phyloP scores from a whole-genome alignment of 1,139 yeast genomes.

The Blastobotrys illinoisensis region DNA sequence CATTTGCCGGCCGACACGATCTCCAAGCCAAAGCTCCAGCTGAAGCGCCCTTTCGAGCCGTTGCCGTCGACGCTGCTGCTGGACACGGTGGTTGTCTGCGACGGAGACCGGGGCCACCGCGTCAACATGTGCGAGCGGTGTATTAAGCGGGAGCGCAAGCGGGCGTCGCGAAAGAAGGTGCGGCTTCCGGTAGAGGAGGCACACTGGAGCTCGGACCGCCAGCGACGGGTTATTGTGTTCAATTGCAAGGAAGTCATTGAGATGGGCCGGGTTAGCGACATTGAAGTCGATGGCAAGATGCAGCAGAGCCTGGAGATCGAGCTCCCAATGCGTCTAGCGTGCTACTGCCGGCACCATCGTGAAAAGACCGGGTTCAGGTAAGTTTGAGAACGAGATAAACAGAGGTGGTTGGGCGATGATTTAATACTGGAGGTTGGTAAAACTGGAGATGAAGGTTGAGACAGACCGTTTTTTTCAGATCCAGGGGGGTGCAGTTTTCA shows the following conservation, averaged over 20 bases:
- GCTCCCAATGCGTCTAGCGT: slow-evolving; percentile 78
- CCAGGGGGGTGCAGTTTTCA: not conserved
- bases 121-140: slow-evolving; percentile 81
- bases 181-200: slow-evolving; percentile 58
- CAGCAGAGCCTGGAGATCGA: slow-evolving; percentile 40
- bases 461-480: not conserved
- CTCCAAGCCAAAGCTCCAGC: slow-evolving; percentile 70
- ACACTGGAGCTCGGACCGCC: slow-evolving; percentile 67
- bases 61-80: slow-evolving; percentile 25
- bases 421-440: too few species aligned
- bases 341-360: slow-evolving; percentile 89
- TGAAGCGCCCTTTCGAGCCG: slow-evolving; percentile 38
- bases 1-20: slow-evolving; percentile 81
- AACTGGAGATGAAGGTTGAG: slow-evolving; percentile 16
- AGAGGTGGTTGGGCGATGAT: too few species aligned
- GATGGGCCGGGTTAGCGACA: slow-evolving; percentile 46
- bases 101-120: slow-evolving; percentile 37
- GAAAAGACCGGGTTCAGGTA: slow-evolving; percentile 66
- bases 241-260: slow-evolving; percentile 81
- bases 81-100: slow-evolving; percentile 35
- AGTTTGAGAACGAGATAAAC: too few species aligned
- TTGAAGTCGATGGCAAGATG: slow-evolving; percentile 32
- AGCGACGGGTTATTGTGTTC: slow-evolving; percentile 78
- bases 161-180: slow-evolving; percentile 72
- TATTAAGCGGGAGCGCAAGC: slow-evolving; percentile 79